Evolutionary conservation across 2,329 filamentous ascomycete genomes (phyloP).

Genomic region (Beauveria scarabaeidicola): DNA sequence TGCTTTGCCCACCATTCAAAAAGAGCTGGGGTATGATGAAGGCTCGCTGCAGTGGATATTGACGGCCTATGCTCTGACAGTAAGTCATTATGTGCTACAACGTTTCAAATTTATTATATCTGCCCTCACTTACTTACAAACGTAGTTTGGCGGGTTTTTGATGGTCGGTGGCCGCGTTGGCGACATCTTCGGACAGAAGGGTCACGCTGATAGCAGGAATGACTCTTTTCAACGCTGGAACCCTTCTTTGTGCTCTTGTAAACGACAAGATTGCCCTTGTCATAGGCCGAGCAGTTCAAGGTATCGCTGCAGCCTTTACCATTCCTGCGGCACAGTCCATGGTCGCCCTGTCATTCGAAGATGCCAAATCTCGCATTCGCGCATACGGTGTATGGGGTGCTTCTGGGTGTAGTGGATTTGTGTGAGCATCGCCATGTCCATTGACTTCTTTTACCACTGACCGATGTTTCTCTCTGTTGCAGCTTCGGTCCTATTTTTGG

Average conservation of each 20-base stretch:
- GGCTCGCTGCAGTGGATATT: slow-evolving; percentile 12
- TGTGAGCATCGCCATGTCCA: neutral
- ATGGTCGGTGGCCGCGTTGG: slow-evolving; percentile 11
- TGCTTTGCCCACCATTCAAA: slow-evolving; percentile 12
- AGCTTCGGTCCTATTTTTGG: slow-evolving; percentile 13
- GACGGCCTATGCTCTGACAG: slow-evolving; percentile 11
- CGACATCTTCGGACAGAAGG: slow-evolving; percentile 12
- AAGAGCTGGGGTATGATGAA: slow-evolving; percentile 10
- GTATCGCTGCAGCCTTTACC: slow-evolving; percentile 10
- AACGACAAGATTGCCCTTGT: slow-evolving; percentile 4
- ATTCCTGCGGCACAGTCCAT: slow-evolving; percentile 12
- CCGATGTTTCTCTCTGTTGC: neutral
- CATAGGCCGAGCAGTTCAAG: slow-evolving; percentile 11
- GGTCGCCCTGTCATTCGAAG: slow-evolving; percentile 11
- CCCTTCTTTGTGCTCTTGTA: slow-evolving; percentile 9
- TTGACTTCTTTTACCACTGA: neutral
- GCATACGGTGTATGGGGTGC: slow-evolving; percentile 13
- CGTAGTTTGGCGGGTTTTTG: slow-evolving; percentile 11
- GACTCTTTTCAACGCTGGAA: slow-evolving; percentile 9
- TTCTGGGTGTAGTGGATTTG: slow-evolving; percentile 11
- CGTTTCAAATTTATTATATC: neutral
- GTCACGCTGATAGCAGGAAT: slow-evolving; percentile 8
- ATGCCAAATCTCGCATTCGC: slow-evolving; percentile 7
- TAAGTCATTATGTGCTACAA: neutral
- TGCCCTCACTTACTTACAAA: neutral